Evolutionary conservation across 169 alveolate genomes (phyloP).

Genomic region (Eimeria acervulina): DNA sequence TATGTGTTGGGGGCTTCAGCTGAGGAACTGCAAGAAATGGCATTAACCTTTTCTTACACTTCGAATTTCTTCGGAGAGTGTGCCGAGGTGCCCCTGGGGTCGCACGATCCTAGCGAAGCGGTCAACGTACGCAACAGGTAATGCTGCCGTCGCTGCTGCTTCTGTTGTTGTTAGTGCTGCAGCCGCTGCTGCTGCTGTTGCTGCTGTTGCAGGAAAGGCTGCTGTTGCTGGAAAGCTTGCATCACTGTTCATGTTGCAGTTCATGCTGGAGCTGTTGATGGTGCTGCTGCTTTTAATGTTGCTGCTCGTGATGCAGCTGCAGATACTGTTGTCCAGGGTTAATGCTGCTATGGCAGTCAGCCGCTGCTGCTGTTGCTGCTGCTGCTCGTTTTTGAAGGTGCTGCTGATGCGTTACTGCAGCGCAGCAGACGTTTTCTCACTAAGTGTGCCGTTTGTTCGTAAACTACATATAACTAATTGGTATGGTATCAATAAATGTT

Average conservation of each 20-base stretch:
- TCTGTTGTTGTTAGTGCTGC: not conserved
- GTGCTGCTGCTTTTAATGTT: not conserved
- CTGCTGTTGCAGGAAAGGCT: not conserved
- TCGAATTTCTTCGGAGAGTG: slow-evolving; percentile 47
- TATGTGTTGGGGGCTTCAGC: slow-evolving; percentile 65
- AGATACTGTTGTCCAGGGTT: not conserved
- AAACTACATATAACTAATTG: not conserved
- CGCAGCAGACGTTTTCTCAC: not conserved
- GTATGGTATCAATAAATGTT: too few relatives aligned
- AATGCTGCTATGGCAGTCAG: too few relatives aligned
- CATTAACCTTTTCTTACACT: slow-evolving; percentile 80
- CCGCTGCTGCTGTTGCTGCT: too few relatives aligned
- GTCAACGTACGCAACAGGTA: slow-evolving; percentile 90
- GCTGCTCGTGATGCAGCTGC: not conserved
- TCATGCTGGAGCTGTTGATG: not conserved
- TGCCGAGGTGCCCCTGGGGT: slow-evolving; percentile 81
- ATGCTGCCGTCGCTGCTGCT: not conserved
- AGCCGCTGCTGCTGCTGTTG: not conserved
- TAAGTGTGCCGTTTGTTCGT: not conserved
- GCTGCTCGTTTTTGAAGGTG: not conserved
- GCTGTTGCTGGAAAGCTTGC: not conserved
- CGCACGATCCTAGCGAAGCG: slow-evolving; percentile 66
- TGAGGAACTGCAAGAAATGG: slow-evolving; percentile 80
- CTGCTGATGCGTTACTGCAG: not conserved
- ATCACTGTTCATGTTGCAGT: not conserved